phyloP scores from a whole-genome alignment of 1,139 yeast genomes.

The Candida albicans region DNA sequence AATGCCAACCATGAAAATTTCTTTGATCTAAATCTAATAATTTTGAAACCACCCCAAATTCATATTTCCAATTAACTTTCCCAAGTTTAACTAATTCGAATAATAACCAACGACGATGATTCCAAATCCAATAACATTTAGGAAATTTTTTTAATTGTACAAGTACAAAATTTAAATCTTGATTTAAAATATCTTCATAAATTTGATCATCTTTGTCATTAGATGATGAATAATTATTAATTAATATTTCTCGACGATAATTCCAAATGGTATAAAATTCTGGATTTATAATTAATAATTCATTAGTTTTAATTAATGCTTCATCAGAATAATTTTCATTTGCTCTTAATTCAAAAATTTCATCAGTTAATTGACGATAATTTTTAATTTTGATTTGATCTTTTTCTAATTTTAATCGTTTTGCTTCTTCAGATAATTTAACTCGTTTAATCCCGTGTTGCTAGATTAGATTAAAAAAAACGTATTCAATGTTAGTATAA shows the following conservation, averaged over 20 bases:
- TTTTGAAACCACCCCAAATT: constrained; percentile 66
- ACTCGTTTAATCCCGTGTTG: constrained; percentile 76
- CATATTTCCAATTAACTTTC: constrained; percentile 61
- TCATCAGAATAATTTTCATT: constrained; percentile 32
- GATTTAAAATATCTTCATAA: constrained; percentile 40
- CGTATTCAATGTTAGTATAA: constrained; percentile 6
- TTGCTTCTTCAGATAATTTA: constrained; percentile 57
- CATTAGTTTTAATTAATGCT: constrained; percentile 49
- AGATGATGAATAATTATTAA: constrained; percentile 25
- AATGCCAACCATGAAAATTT: constrained; percentile 96
- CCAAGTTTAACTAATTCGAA: constrained; percentile 48
- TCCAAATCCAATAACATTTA: constrained; percentile 96
- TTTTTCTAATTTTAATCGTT: constrained; percentile 50
- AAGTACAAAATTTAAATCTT: constrained; percentile 65
- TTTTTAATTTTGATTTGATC: constrained; percentile 54
- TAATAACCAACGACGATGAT: constrained; percentile 85
- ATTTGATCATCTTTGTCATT: constrained; percentile 17
- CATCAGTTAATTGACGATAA: constrained; percentile 49
- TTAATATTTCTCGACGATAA: constrained; percentile 71
- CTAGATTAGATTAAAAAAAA: constrained; percentile 15
- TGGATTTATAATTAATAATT: constrained; percentile 67
- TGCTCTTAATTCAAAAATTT: constrained; percentile 41
- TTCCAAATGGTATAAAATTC: constrained; percentile 93
- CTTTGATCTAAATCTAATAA: constrained; percentile 73
- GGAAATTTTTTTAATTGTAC: constrained; percentile 65